Percentiles rank a stretch among this genome's conserved stretches.
Evolutionary conservation across 1,284 basidiomycete species (phyloP).

Genomic region (Moniliella sp.): DNA sequence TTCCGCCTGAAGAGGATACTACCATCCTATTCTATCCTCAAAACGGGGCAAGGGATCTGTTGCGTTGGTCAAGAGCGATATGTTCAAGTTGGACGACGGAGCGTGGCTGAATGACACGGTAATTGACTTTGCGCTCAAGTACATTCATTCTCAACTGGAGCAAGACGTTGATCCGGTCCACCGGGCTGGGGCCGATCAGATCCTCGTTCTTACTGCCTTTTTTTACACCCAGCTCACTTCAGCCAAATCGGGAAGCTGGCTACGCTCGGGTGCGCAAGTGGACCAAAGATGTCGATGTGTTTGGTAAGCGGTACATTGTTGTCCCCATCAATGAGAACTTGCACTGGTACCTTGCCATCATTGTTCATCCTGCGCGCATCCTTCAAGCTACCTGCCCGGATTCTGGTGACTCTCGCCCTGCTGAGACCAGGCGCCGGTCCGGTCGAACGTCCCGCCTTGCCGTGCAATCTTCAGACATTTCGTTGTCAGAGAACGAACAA

Average conservation of each 20-base stretch:
- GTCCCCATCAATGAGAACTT: conserved; percentile 87
- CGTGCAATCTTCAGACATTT: too few species aligned
- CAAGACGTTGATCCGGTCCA: not conserved
- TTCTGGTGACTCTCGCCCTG: too few species aligned
- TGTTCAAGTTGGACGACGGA: conserved; percentile 14
- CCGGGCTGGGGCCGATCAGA: conserved; percentile 44
- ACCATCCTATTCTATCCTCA: too few species aligned
- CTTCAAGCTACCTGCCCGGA: too few species aligned
- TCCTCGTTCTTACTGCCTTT: conserved; percentile 86
- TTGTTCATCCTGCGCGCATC: conserved; percentile 49
- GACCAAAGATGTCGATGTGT: conserved; percentile 69
- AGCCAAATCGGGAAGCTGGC: conserved; percentile 37
- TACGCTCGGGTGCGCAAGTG: conserved; percentile 76
- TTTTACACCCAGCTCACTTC: conserved; percentile 82
- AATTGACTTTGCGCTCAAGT: conserved; percentile 85
- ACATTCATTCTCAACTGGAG: conserved; percentile 34
- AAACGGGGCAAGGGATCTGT: conserved; percentile 11
- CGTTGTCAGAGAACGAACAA: too few species aligned
- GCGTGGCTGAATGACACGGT: conserved; percentile 63
- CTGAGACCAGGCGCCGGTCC: too few species aligned
- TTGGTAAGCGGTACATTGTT: conserved; percentile 72
- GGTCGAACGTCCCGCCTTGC: too few species aligned
- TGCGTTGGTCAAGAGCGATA: conserved; percentile 9
- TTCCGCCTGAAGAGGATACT: too few species aligned
- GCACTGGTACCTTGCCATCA: conserved; percentile 92